Evolutionary conservation across 2,329 filamentous ascomycete genomes (phyloP), one percentile per base, ranked within the genome.

Genomic region (Bisporella sp.): DNA sequence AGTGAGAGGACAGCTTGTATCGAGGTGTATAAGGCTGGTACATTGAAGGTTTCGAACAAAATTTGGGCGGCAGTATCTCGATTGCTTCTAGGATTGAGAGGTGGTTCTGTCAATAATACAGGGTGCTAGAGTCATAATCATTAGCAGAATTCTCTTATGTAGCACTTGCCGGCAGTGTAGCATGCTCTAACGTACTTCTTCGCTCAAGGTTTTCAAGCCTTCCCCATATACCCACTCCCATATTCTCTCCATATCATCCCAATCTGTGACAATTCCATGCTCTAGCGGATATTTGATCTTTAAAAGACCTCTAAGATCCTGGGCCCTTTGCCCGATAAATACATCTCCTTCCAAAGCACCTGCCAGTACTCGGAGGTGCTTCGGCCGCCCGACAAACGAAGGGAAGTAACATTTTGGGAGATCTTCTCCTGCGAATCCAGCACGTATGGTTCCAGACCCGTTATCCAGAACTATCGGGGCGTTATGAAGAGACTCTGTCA

Each of bases 171-270:
- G 21, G 21, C 21, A 21, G 21, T 21, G 21, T 21, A 3, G 21
- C 21, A 21, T 21, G 21, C 21, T 21, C 21, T 40, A 57, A 59
- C 73, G 68, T 69, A 91, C 87, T 79, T 99, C 93, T 78, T 99
- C 93, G 70, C 91, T 96, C 66, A 96, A 77, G 46, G 92, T 96
- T 75, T 96, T 97, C 63, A 99, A 70, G 57, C 95, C 93, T 65
- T 96, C 92, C 51, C 88, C 88, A 68, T 97, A 99, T 48, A 99
- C 90, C 66, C 95, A 93, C 64, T 95, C 88, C 93, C 93, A 99
- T 71, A 99, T 99, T 73, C 89, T 84, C 75, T 99, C 93, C 93
- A 99, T 99, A 66, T 99, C 93, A 67, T 97, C 93, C 93, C 93
- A 99, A 70, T 99, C 90, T 60, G 93, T 99, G 56, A 99, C 93